A percentile compares a stretch with the other conserved stretches of the same genome.
These are phyloP conservation scores for Dalbergia cochinchinensis DNA, from an alignment of 306 rosid species.

Conservation along the genomic window DNA sequence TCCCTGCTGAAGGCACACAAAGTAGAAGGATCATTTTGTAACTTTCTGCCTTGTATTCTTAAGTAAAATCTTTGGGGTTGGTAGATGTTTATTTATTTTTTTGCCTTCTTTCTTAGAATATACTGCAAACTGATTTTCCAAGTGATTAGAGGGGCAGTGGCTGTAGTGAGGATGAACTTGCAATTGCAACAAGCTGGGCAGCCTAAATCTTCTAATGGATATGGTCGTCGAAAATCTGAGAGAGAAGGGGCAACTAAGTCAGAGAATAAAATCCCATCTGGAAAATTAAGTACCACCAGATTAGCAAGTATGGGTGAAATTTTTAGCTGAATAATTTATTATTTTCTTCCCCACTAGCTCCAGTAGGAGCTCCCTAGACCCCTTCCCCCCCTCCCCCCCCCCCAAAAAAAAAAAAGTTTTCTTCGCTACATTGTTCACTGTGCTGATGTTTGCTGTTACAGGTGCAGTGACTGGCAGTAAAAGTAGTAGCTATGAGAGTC, in stretches of 20 bases:
- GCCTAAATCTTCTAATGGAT: conserved; percentile 76
- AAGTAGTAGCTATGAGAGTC: conserved; percentile 64
- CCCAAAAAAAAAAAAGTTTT: neutral
- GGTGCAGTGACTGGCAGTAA: conserved; percentile 64
- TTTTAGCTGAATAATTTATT: conserved; percentile 37
- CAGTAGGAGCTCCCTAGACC: neutral
- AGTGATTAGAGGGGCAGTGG: conserved; percentile 54
- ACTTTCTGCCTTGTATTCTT: conserved; percentile 18
- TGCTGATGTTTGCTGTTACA: conserved; percentile 46
- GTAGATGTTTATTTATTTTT: neutral
- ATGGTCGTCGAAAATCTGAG: conserved; percentile 82
- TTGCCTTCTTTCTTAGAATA: conserved; percentile 13
- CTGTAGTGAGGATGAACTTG: conserved; percentile 70
- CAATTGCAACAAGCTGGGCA: conserved; percentile 73
- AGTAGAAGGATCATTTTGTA: neutral
- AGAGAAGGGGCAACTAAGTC: conserved; percentile 67
- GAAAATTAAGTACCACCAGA: conserved; percentile 66
- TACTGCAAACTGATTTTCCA: conserved; percentile 40
- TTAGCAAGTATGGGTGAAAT: conserved; percentile 63
- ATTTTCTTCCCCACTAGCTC: neutral
- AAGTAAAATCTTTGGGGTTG: neutral
- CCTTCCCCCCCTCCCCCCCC: too few relatives aligned
- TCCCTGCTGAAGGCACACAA: too few relatives aligned
- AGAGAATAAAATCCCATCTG: conserved; percentile 71
- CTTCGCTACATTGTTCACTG: neutral